These are phyloP conservation scores for Globisporangium nunn DNA, from an alignment of 352 stramenopile species.

Conservation along the genomic window DNA sequence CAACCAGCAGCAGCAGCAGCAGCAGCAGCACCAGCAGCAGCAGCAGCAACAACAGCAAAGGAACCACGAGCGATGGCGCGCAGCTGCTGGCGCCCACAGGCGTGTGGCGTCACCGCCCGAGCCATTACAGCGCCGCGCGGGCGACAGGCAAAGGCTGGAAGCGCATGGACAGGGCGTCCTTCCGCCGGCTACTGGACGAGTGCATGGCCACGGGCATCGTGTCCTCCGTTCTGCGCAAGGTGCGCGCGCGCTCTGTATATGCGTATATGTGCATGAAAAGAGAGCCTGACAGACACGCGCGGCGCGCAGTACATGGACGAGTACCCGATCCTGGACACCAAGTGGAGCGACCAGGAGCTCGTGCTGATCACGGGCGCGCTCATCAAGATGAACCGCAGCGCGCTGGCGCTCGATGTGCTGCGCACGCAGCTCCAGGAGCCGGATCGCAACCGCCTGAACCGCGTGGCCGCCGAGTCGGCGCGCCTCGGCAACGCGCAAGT, in stretches of 20 bases:
- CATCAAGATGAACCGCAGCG: constrained; percentile 66
- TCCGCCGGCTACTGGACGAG: constrained; percentile 49
- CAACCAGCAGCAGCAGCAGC: not conserved
- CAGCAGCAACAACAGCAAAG: constrained; percentile 21
- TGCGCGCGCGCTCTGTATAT: not conserved
- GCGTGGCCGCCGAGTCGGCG: constrained; percentile 58
- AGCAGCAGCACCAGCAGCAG: constrained; percentile 21
- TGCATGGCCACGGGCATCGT: constrained; percentile 49
- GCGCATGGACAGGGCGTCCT: constrained; percentile 52
- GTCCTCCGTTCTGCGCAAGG: constrained; percentile 46
- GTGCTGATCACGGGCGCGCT: constrained; percentile 67
- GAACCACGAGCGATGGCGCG: constrained; percentile 12
- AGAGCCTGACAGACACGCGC: not conserved
- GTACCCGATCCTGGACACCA: constrained; percentile 50
- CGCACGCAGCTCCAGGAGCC: constrained; percentile 44
- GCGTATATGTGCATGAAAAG: not conserved
- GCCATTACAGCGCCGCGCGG: constrained; percentile 14
- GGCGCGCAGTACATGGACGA: constrained; percentile 52
- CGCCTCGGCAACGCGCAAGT: constrained; percentile 57
- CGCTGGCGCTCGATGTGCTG: constrained; percentile 49
- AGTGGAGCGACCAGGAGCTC: constrained; percentile 65
- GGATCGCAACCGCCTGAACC: constrained; percentile 52
- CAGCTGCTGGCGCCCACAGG: constrained; percentile 1
- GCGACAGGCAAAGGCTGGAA: constrained; percentile 32
- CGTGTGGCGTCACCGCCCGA: constrained; percentile 16